Base-by-base conservation (phyloP, 306 rosid genomes). In the Quillaja saponaria region DNA sequence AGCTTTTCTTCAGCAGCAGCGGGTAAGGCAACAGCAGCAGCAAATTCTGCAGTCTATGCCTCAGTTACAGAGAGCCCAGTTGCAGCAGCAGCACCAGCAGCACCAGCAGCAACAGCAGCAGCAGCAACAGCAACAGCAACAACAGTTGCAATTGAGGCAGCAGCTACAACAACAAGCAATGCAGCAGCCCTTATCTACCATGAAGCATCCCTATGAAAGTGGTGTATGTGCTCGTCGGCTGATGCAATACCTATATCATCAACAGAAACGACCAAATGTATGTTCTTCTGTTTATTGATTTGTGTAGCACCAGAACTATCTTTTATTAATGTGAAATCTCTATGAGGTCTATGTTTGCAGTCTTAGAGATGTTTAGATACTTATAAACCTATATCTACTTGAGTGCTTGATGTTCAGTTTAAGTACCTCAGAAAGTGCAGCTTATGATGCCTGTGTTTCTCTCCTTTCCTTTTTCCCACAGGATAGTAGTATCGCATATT, bases 211-310 rank as follows among this genome's bases (percentile, higher is more conserved):
- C 7, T 74, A 64, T 80, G 99, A 94, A 34, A 67, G 82, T 64
- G 85, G 99, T 41, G 96, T 94, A 10, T 94, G 99, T 80, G 78
- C 91, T 31, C 99, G 97, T 28, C 90, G 99, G 50, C 64, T 94
- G 82, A 90, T 89, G 99, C 99, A 94, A 66, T 94, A 89, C 69
- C 76, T 94, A 18, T 94, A 89, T 75, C 99, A 89, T 77, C 97
- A 89, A 80, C 83, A 90, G 67, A 91, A 94, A 63, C 81, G 99
- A 0, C 96, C 91, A 38, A 46, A 58, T 14, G 99, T 89, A 74
- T 87, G 96, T 52, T 45, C 57, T 34, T 13, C 19, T 35, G 28
- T 17, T 2, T 18, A 17, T 35, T 15, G 20, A 51, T 17, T 56
- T 56, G 10, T 12, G 39, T 15, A 37, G 17, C 6, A 37, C 34